Conservation (phyloP, 306 rosid genomes). For the Vachellia collinsii region DNA sequence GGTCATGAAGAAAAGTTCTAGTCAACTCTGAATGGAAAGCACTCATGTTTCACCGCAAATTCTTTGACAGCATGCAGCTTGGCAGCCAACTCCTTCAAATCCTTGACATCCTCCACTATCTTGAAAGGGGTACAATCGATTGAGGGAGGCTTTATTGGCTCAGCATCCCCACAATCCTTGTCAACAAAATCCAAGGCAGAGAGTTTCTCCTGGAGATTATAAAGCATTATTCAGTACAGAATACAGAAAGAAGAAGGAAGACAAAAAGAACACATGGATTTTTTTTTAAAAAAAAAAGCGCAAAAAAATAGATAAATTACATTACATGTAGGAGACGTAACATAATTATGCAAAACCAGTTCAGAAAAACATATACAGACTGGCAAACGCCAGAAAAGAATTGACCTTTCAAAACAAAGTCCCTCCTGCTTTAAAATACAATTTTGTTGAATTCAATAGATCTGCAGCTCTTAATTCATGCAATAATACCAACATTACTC, state of each 20-base stretch:
- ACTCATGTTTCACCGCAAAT: conserved; percentile 69
- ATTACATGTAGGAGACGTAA: background rate
- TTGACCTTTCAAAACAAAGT: too few species aligned
- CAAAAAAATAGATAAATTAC: background rate
- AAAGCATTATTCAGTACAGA: conserved; percentile 31
- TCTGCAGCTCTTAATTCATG: background rate
- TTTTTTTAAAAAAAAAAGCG: background rate
- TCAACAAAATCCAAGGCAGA: conserved; percentile 76
- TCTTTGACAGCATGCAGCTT: conserved; percentile 74
- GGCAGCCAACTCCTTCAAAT: conserved; percentile 77
- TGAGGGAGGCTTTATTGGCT: conserved; percentile 61
- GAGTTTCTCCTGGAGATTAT: conserved; percentile 59
- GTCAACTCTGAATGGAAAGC: background rate
- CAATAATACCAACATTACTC: conserved; percentile 6
- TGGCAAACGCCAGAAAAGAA: too few species aligned
- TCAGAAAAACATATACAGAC: too few species aligned
- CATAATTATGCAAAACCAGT: background rate
- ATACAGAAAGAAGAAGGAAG: conserved; percentile 1
- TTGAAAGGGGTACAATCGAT: conserved; percentile 74
- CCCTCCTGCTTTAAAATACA: background rate
- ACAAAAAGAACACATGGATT: background rate
- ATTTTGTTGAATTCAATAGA: conserved; percentile 9
- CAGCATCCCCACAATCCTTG: conserved; percentile 47
- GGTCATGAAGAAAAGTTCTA: conserved; percentile 22
- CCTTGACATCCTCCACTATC: conserved; percentile 74